Base-by-base conservation (phyloP, 2,329 filamentous ascomycete species). In the Penicillium palitans region DNA sequence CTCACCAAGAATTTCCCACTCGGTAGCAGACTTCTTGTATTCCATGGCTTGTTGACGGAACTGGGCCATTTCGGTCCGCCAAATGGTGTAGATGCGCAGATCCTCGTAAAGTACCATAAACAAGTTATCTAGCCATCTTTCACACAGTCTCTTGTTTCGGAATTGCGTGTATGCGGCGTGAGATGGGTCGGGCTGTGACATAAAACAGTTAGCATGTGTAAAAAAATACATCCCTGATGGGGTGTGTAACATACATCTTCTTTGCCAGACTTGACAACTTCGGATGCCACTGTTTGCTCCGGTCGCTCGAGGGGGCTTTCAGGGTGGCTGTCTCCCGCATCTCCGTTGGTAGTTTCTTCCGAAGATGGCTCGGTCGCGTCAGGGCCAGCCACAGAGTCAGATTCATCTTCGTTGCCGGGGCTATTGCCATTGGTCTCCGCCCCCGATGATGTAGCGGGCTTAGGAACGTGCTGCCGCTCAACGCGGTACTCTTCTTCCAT, bases 41-140 rank as follows among this genome's bases (percentile, higher is more conserved):
- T 96, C 89, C 75, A 96, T 88, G 61, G 93, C 90, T 75, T 98
- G 93, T 54, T 93, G 91, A 24, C 91, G 88, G 73, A 93, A 97
- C 74, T 98, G 93, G 0, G 92, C 90, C 86, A 98, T 95, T 74
- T 99, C 95, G 0, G 95, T 98, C 57, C 95, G 89, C 95, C 95
- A 99, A 75, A 99, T 99, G 13, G 95, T 99, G 80, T 99, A 99
- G 46, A 99, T 93, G 50, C 95, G 90, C 19, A 99, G 84, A 71
- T 99, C 95, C 75, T 99, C 95, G 74, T 99, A 99, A 3, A 99
- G 83, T 0, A 98, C 95, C 95, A 99, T 99, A 80, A 99, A 99
- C 24, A 99, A 83, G 69, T 96, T 98, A 76, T 99, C 95, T 2
- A 99, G 84, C 95, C 95, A 99, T 66, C 95, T 87, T 77, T 99